Evolutionary conservation across 2,329 filamentous ascomycete species (phyloP), one percentile per base, ranked within the genome.

Genomic region (Fusarium nelsonii): DNA sequence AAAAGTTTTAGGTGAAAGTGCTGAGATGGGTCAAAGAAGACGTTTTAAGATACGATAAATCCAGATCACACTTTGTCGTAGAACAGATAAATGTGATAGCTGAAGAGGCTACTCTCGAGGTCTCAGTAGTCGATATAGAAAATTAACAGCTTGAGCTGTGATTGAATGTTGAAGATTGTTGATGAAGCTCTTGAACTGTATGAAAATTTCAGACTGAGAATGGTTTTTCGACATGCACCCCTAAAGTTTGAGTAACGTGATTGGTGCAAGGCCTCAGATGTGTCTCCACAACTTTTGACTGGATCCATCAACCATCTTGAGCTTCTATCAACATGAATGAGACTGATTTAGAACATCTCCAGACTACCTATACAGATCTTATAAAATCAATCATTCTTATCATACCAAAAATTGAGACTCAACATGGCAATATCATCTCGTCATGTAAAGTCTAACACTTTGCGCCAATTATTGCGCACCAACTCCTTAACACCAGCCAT

Each of bases 181-280:
- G 44, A 59, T 61, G 41, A 55, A 52, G 48, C 41, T 53, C 26
- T 56, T 70, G 26, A 52, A 48, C 44, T 62, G 40, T 53, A 63
- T 44, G 55, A 62, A 70, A 70, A 70, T 50, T 62, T 71, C 51
- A 58, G 59, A 50, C 48, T 56, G 56, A 68, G 49, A 61, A 61
- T 60, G 50, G 54, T 60, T 67, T 73, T 69, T 71, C 12, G 45
- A 23, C 23, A 23, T 37, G 69, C 55, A 65, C 58, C 55, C 54
- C 39, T 28, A 28, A 18, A 30, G 15, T 32, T 39, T 14, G 20
- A n/a, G n/a, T 43, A 36, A 33, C 26, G 3, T 74, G 70, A 75
- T 74, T 74, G 73, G 73, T 28, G 16, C 3, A 30, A 6, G 15
- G 14, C 4, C 26, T 26, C 6, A 7, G 8, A 18, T 50, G 37